Base-by-base conservation (phyloP, 2,329 filamentous ascomycete species). In the Chaetomium globosum region DNA sequence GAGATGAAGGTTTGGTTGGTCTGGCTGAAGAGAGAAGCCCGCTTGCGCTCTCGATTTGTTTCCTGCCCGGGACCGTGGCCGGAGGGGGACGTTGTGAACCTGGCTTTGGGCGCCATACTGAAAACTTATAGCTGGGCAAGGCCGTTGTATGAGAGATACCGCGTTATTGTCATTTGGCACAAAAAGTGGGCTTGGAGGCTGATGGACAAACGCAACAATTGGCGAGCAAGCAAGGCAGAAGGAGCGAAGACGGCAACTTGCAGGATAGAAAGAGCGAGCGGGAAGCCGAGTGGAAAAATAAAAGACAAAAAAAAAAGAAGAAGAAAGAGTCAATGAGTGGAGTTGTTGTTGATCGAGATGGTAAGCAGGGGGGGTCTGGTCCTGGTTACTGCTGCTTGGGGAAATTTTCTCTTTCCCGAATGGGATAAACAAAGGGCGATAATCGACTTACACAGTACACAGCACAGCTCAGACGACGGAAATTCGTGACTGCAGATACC, bases 1-100 rank as follows among this genome's bases (percentile, higher is more conserved):
- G 61, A 66, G 52, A 66, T 46, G 62, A 67, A 65, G 21, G 59
- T 61, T 21, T 59, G 46, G 56, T 69, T 69, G 49, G 51, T 51
- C 21, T 61, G 57, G 6, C 26, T 64, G 61, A 68, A 69, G 21
- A 69, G 43, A 19, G 62, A 36, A 43, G 54, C 3, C 39, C 23
- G 48, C 26, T 46, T 64, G 54, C 48, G 52, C 6, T 31, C 43
- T 39, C 46, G 36, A n/a, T 6, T 51, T 1, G 8, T 21, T 33
- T 55, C 26, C 55, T 36, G 54, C 10, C 52, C 31, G 7, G 52
- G 52, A 21, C 43, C 48, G 49, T 59, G 13, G 19, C 59, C 13
- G 0, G 49, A 56, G 21, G 48, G 30, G 33, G 54, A 59, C 39
- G 46, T n/a, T 6, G 31, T 16, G 33, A 62, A 51, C 9, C 16